Evolutionary conservation across 192 early-diverging fungal genomes (phyloP).

Genomic region (Coemansia sp.): DNA sequence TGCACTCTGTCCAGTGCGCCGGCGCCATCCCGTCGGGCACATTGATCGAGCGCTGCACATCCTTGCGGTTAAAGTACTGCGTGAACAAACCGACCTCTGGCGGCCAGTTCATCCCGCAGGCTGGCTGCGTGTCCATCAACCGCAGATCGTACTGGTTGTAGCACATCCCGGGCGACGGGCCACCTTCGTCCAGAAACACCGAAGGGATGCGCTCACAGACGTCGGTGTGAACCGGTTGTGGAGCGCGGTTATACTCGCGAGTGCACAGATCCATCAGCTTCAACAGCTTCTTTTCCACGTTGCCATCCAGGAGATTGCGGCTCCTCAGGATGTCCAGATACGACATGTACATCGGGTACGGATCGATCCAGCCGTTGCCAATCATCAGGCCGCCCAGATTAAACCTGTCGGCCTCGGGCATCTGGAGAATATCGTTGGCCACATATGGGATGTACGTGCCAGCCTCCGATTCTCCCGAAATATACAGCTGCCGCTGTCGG

Average conservation of each 20-base stretch:
- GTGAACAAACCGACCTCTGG: constrained; percentile 46
- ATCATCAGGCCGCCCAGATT: constrained; percentile 59
- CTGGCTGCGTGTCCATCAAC: constrained; percentile 57
- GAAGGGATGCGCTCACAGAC: constrained; percentile 40
- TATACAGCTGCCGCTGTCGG: constrained; percentile 56
- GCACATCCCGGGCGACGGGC: constrained; percentile 53
- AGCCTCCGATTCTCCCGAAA: constrained; percentile 76
- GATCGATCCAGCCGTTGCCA: constrained; percentile 82
- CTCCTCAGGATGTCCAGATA: constrained; percentile 50
- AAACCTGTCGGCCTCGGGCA: constrained; percentile 20
- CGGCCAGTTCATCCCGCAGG: constrained; percentile 67
- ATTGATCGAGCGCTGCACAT: constrained; percentile 59
- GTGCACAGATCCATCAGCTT: constrained; percentile 37
- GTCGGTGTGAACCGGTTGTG: constrained; percentile 51
- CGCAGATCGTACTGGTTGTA: constrained; percentile 76
- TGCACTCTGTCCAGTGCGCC: constrained; percentile 64
- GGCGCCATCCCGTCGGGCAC: constrained; percentile 21
- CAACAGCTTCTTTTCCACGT: constrained; percentile 25
- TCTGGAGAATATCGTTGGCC: constrained; percentile 58
- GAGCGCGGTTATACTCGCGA: constrained; percentile 40
- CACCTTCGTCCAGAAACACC: constrained; percentile 38
- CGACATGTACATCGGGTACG: constrained; percentile 58
- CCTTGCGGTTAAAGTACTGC: constrained; percentile 51
- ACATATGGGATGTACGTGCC: constrained; percentile 73
- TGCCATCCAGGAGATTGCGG: constrained; percentile 30